phyloP scores from a whole-genome alignment of 2,329 filamentous ascomycete genomes.

The Colletotrichum abscissum region DNA sequence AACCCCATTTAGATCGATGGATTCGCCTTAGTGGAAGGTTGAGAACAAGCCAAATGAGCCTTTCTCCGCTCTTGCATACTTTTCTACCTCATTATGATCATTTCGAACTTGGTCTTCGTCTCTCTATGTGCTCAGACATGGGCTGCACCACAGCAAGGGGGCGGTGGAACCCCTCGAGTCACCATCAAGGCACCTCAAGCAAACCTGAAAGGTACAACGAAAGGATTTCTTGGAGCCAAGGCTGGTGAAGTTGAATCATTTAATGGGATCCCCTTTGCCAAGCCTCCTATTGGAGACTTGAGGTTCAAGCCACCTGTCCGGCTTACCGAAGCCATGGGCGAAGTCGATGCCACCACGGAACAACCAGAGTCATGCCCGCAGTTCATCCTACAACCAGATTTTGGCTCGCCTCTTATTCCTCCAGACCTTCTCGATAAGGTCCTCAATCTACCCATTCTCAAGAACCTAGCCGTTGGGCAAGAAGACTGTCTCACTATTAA shows the following conservation, averaged over 20 bases:
- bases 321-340: slow-evolving; percentile 39
- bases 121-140: background rate
- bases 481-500: slow-evolving; percentile 50
- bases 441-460: slow-evolving; percentile 12
- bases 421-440: slow-evolving; percentile 35
- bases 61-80: background rate
- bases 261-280: slow-evolving; percentile 66
- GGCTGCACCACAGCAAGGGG: slow-evolving; percentile 8
- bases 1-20: background rate
- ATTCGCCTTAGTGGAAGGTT: background rate
- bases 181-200: slow-evolving; percentile 26
- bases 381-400: slow-evolving; percentile 42
- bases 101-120: background rate
- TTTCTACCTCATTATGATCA: background rate
- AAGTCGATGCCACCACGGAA: slow-evolving; percentile 55
- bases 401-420: slow-evolving; percentile 40
- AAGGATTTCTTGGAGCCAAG: slow-evolving; percentile 24
- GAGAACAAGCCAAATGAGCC: background rate
- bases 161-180: slow-evolving; percentile 5
- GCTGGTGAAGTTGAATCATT: slow-evolving; percentile 63
- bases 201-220: slow-evolving; percentile 19
- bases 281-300: slow-evolving; percentile 64
- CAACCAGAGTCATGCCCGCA: slow-evolving; percentile 42
- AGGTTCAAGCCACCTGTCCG: slow-evolving; percentile 56
- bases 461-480: slow-evolving; percentile 36